Evolutionary conservation across 2,329 filamentous ascomycete species (phyloP).

Genomic region (Aureobasidium sp.): DNA sequence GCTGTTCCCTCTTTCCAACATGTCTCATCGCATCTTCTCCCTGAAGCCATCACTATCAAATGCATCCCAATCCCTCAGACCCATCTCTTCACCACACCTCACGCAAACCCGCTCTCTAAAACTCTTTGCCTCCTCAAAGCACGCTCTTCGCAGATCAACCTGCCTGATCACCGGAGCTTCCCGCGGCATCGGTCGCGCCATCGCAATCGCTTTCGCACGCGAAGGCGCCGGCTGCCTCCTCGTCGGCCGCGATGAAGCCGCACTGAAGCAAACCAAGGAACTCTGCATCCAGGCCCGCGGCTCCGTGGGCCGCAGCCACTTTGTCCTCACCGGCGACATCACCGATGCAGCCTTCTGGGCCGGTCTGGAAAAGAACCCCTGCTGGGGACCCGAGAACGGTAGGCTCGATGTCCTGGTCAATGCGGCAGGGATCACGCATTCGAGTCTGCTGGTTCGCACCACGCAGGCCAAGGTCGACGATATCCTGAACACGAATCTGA

Average conservation of each 20-base stretch:
- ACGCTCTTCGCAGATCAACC: conserved; percentile 13
- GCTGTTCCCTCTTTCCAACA: not conserved
- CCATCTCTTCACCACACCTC: not conserved
- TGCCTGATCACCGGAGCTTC: conserved; percentile 41
- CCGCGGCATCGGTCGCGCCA: conserved; percentile 41
- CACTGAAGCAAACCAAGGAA: not conserved
- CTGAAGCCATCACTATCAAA: not conserved
- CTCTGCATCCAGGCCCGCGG: not conserved
- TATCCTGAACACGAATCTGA: conserved; percentile 62
- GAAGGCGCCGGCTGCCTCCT: conserved; percentile 30
- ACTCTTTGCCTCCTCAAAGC: not conserved
- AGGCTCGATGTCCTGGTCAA: conserved; percentile 59
- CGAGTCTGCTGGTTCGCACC: conserved; percentile 52
- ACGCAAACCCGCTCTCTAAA: not conserved
- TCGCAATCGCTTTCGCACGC: conserved; percentile 41
- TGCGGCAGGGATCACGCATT: conserved; percentile 65
- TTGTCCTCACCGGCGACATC: conserved; percentile 10
- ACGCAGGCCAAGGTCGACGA: conserved; percentile 42
- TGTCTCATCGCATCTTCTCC: not conserved
- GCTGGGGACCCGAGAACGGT: not conserved
- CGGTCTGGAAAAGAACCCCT: not conserved
- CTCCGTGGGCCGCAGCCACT: not conserved
- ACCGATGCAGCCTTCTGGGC: conserved; percentile 12
- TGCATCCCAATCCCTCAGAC: not conserved
- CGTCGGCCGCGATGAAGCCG: conserved; percentile 10